A percentile compares a stretch with the other conserved stretches of the same genome.
Evolutionary conservation across 768 basidiomycete genomes (phyloP).

Genomic region (Termitomyces bulborhizus): DNA sequence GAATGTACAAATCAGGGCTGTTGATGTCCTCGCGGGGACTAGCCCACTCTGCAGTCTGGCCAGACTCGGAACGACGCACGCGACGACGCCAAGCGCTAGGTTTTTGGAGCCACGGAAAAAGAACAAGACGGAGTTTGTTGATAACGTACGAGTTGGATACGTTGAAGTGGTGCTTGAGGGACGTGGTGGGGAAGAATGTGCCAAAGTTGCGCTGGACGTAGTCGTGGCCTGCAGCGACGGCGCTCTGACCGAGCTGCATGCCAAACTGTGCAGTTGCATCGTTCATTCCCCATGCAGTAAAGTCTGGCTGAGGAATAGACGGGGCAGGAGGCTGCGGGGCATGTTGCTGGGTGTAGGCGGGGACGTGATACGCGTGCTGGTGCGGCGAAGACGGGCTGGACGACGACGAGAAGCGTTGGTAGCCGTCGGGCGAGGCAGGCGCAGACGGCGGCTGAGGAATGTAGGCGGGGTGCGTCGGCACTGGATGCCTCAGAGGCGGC

Average conservation of each 20-base stretch:
- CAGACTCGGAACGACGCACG: constrained; percentile 55
- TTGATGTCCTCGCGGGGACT: constrained; percentile 93
- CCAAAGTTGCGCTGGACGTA: constrained; percentile 82
- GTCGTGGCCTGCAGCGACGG: constrained; percentile 90
- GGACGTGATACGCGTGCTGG: constrained; percentile 34
- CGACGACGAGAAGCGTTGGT: constrained; percentile 66
- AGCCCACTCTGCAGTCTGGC: constrained; percentile 66
- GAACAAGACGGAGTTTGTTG: constrained; percentile 74
- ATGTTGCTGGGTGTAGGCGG: constrained; percentile 37
- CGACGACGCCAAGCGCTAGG: constrained; percentile 68
- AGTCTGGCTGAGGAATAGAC: constrained; percentile 34
- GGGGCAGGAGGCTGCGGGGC: constrained; percentile 12
- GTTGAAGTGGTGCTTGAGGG: constrained; percentile 51
- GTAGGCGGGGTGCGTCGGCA: constrained; percentile 82
- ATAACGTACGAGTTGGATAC: constrained; percentile 96
- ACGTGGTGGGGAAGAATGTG: constrained; percentile 10
- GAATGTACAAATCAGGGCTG: constrained; percentile 95
- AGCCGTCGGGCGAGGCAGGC: constrained; percentile 66
- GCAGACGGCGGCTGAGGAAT: constrained; percentile 81
- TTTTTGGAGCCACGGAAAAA: constrained; percentile 95
- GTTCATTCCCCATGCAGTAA: constrained; percentile 80
- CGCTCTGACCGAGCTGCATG: constrained; percentile 90
- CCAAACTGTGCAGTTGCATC: constrained; percentile 93
- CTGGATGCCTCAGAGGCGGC: constrained; percentile 81
- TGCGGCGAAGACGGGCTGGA: constrained; percentile 34